These are phyloP conservation scores for Ustilago curta DNA, from an alignment of 1,284 basidiomycete species.

Conservation along the genomic window DNA sequence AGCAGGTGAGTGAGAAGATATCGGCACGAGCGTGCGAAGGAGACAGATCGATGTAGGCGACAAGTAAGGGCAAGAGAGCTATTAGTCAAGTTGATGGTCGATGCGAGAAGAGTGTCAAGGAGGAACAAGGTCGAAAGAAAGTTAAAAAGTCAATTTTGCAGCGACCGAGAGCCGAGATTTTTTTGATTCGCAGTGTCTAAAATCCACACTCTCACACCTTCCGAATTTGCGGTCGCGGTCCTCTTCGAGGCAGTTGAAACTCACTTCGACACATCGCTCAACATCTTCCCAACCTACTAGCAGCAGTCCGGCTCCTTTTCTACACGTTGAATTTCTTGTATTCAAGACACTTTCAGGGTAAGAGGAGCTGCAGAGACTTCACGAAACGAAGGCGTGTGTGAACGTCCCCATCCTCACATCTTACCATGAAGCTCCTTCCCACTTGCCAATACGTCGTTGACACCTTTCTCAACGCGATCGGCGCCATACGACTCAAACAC, in stretches of 20 bases:
- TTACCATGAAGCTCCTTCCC: background rate
- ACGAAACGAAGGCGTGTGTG: too few relatives aligned
- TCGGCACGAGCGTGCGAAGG: background rate
- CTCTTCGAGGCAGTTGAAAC: too few relatives aligned
- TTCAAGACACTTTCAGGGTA: too few relatives aligned
- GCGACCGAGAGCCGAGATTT: conserved; percentile 18
- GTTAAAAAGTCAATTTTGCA: too few relatives aligned
- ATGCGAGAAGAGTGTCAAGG: background rate
- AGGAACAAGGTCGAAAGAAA: background rate
- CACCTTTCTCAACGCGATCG: background rate
- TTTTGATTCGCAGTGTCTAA: background rate
- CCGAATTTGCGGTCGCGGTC: background rate
- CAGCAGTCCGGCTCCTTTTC: too few relatives aligned
- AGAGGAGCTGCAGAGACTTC: too few relatives aligned
- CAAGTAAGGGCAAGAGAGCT: too few relatives aligned
- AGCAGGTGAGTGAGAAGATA: background rate
- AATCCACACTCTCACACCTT: background rate
- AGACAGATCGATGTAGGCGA: background rate
- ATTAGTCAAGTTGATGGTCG: background rate
- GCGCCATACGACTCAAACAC: background rate
- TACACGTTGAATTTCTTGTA: too few relatives aligned
- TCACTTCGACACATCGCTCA: background rate
- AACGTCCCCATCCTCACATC: too few relatives aligned
- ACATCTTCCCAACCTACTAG: background rate
- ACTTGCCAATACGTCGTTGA: too few relatives aligned